phyloP scores from a whole-genome alignment of 108 stramenopile genomes.

The Skeletonema marinoi region DNA sequence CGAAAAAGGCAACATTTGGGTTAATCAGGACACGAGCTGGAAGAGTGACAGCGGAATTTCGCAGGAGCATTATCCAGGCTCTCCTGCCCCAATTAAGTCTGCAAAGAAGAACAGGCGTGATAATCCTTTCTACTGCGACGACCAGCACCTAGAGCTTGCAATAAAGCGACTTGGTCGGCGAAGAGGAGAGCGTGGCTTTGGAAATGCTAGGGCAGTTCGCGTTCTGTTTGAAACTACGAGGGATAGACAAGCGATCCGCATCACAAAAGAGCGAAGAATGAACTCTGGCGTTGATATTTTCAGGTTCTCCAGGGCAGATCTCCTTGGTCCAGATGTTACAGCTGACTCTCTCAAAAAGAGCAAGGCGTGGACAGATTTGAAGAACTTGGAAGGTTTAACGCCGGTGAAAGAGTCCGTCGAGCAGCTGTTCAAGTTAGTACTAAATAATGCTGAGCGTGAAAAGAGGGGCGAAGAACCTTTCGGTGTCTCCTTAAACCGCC shows the following conservation, averaged over 20 bases:
- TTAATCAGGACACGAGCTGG: not conserved
- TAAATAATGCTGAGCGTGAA: slow-evolving; percentile 55
- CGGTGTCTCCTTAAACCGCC: slow-evolving; percentile 59
- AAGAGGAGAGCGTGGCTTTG: slow-evolving; percentile 13
- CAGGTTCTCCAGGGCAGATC: not conserved
- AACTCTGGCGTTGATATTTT: slow-evolving; percentile 11
- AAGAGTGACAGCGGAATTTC: not conserved
- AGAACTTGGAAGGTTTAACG: slow-evolving; percentile 1
- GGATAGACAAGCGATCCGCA: not conserved
- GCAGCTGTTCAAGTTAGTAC: slow-evolving; percentile 47
- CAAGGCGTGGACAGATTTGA: slow-evolving; percentile 17
- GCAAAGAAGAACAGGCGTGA: not conserved
- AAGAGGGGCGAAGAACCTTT: slow-evolving; percentile 40
- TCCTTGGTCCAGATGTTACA: not conserved
- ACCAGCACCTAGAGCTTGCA: not conserved
- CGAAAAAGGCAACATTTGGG: slow-evolving; percentile 14
- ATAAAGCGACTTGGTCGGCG: slow-evolving; percentile 15
- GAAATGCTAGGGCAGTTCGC: slow-evolving; percentile 5
- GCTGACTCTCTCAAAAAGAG: slow-evolving; percentile 12
- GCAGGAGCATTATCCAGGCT: slow-evolving; percentile 16
- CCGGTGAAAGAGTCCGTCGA: slow-evolving; percentile 42
- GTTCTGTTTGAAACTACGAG: not conserved
- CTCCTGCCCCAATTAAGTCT: slow-evolving; percentile 12
- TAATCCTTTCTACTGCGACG: slow-evolving; percentile 10
- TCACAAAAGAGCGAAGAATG: slow-evolving; percentile 10